phyloP scores from a whole-genome alignment of 108 stramenopile genomes.

The Nitzschia sp. region DNA sequence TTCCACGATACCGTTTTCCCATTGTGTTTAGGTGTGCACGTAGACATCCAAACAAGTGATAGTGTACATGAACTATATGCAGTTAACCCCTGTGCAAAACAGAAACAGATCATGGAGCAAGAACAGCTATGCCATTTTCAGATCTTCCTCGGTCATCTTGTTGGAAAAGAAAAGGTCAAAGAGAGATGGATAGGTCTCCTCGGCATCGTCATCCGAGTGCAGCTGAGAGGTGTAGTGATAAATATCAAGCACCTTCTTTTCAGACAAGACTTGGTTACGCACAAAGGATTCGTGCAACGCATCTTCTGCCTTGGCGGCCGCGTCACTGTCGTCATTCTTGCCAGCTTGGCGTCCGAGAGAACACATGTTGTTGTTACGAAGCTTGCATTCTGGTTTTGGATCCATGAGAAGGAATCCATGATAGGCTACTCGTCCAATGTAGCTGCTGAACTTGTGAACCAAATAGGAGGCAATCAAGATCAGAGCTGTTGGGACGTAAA shows the following conservation, averaged over 20 bases:
- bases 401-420: conserved; percentile 17
- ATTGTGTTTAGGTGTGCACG: too few relatives aligned
- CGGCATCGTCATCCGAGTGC: background rate
- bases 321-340: background rate
- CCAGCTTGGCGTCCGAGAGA: too few relatives aligned
- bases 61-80: too few relatives aligned
- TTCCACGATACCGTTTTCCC: too few relatives aligned
- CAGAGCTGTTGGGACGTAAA: conserved; percentile 2
- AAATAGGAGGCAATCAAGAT: background rate
- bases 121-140: too few relatives aligned
- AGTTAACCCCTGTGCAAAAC: too few relatives aligned
- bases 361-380: background rate
- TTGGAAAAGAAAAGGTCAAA: conserved; percentile 6
- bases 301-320: background rate
- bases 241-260: background rate
- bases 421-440: conserved; percentile 14
- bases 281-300: conserved; percentile 5
- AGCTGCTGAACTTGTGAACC: conserved; percentile 8
- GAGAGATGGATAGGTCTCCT: background rate
- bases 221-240: background rate
- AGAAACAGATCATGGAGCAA: too few relatives aligned
- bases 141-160: too few relatives aligned
- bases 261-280: background rate
- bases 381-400: background rate
- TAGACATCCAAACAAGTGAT: too few relatives aligned